phyloP scores from a whole-genome alignment of 1,284 basidiomycete genomes.

The Porodaedalea pini region DNA sequence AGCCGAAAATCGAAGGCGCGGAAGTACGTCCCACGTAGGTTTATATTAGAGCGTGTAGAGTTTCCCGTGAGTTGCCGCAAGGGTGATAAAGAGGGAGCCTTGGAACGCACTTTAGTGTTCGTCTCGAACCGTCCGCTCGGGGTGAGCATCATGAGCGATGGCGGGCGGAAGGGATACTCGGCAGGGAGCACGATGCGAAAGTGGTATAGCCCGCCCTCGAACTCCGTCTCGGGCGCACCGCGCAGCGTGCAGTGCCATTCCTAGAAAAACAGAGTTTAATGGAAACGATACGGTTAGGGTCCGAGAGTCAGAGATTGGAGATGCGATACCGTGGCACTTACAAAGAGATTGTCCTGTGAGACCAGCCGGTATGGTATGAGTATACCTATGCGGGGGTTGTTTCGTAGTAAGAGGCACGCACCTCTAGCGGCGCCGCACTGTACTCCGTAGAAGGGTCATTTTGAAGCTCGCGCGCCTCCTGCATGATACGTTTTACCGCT shows the following conservation, averaged over 20 bases:
- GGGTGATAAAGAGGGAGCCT: background rate
- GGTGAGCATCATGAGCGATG: slow-evolving; percentile 91
- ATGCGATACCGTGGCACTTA: slow-evolving; percentile 37
- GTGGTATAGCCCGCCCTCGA: slow-evolving; percentile 89
- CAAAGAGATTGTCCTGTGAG: slow-evolving; percentile 75
- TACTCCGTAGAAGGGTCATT: slow-evolving; percentile 82
- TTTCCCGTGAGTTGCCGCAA: background rate
- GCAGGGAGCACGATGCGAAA: slow-evolving; percentile 88
- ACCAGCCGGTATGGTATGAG: slow-evolving; percentile 13
- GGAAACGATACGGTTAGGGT: background rate
- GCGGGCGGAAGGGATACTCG: slow-evolving; percentile 93
- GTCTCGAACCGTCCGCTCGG: slow-evolving; percentile 95
- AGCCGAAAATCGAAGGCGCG: slow-evolving; percentile 16
- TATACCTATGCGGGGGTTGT: background rate
- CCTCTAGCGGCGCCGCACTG: slow-evolving; percentile 84
- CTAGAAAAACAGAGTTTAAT: slow-evolving; percentile 38
- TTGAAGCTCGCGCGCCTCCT: slow-evolving; percentile 87
- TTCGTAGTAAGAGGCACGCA: slow-evolving; percentile 35
- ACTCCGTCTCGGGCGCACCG: slow-evolving; percentile 84
- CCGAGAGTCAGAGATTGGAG: background rate
- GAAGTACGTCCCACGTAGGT: background rate
- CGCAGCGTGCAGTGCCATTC: slow-evolving; percentile 98
- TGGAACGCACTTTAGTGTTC: slow-evolving; percentile 79
- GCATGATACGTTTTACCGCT: slow-evolving; percentile 95
- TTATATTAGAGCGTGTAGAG: background rate